Evolutionary conservation across 139 green algal species (phyloP).

Genomic region (Coelastrella sp.): DNA sequence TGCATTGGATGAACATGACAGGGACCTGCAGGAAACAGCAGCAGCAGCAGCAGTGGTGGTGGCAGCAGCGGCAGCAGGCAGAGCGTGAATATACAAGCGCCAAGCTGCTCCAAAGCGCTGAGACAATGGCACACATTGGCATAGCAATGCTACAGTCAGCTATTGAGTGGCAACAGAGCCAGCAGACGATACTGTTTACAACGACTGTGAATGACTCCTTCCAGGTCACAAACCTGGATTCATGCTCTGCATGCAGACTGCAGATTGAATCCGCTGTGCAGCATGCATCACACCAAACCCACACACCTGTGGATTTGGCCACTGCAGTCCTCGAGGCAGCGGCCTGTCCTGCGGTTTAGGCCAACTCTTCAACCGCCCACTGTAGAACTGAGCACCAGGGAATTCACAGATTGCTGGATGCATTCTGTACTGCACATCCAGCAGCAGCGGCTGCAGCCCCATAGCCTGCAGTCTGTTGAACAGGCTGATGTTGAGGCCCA

Average conservation of each 20-base stretch:
- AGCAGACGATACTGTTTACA: too few species aligned
- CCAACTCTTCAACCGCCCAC: slow-evolving; percentile 50
- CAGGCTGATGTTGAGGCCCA: slow-evolving; percentile 67
- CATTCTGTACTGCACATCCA: slow-evolving; percentile 89
- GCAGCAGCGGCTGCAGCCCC: slow-evolving; percentile 59
- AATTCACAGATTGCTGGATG: slow-evolving; percentile 81
- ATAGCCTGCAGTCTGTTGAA: slow-evolving; percentile 74
- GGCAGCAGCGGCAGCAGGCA: slow-evolving; percentile 31
- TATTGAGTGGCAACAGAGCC: too few species aligned
- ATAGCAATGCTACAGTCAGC: too few species aligned
- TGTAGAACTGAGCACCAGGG: slow-evolving; percentile 48
- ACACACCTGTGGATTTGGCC: background rate
- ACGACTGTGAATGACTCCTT: too few species aligned
- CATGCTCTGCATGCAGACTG: background rate
- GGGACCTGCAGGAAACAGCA: slow-evolving; percentile 45
- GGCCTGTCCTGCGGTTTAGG: slow-evolving; percentile 40
- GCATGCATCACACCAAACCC: background rate
- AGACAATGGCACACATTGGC: too few species aligned
- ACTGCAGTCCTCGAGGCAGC: background rate
- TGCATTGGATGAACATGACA: slow-evolving; percentile 34
- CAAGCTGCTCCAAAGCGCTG: too few species aligned
- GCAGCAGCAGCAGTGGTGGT: background rate
- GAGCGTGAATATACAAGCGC: too few species aligned
- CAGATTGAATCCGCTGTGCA: background rate
- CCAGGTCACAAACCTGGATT: too few species aligned